These are phyloP conservation scores for Oryza glumipatula DNA, from an alignment of 176 grass and related monocot species.

Conservation along the genomic window DNA sequence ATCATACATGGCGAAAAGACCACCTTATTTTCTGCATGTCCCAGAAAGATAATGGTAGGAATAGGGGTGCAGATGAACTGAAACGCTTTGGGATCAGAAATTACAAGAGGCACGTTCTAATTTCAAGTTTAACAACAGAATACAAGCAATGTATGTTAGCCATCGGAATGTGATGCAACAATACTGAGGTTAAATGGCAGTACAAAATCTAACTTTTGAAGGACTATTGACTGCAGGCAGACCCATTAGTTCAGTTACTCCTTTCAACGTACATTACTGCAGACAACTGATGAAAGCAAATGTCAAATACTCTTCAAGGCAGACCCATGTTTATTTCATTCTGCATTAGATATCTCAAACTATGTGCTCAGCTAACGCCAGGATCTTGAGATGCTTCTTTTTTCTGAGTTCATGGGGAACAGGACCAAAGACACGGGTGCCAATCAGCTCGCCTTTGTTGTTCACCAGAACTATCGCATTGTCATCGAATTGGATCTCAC, in stretches of 20 bases:
- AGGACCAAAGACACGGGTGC: slow-evolving; percentile 78
- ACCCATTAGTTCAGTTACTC: not conserved
- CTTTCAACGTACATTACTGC: slow-evolving; percentile 35
- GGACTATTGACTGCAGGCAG: not conserved
- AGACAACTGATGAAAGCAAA: not conserved
- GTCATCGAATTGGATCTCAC: slow-evolving; percentile 88
- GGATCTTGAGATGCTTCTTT: slow-evolving; percentile 97
- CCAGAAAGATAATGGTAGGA: not conserved
- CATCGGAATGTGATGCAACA: not conserved
- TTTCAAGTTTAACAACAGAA: not conserved
- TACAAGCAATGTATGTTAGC: not conserved
- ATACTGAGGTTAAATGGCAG: not conserved
- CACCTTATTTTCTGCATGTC: not conserved
- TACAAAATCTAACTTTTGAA: not conserved
- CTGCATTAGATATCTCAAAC: slow-evolving; percentile 45
- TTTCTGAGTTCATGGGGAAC: slow-evolving; percentile 86
- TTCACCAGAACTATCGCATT: slow-evolving; percentile 86
- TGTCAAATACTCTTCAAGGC: too few relatives aligned
- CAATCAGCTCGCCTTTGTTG: slow-evolving; percentile 95
- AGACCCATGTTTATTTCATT: not conserved
- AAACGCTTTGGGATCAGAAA: not conserved
- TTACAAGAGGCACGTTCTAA: not conserved
- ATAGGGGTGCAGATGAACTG: not conserved
- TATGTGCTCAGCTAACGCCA: slow-evolving; percentile 86
- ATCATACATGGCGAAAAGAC: not conserved